Base-by-base conservation (phyloP, 352 stramenopile species). In the Thalassiosira mediterranea region DNA sequence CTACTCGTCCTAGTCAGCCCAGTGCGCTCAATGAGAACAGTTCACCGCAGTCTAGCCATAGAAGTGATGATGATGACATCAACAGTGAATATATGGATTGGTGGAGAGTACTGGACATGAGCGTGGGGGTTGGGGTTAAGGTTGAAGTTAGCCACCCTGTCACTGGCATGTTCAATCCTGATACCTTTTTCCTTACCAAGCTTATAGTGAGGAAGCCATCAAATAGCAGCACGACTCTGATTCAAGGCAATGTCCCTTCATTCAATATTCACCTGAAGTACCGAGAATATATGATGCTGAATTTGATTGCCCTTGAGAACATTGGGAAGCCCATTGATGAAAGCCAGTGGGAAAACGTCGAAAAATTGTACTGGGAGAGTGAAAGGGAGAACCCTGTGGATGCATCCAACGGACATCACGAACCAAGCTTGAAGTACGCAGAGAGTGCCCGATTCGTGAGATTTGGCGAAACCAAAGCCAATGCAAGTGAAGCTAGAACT, bases 271-370 rank as follows among this genome's bases (percentile, higher is more conserved):
- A 32, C 11, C 40, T 90, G 19, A 78, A 72, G 11, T 90, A 90
- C 26, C 52, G 60, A 34, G 81, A 90, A 46, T 92, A 81, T 49
- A 28, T 65, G 25, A 67, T 90, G 25, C 44, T 90, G 8, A 73
- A 72, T 21, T 54, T 72, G 29, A 54, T 90, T 38, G 17, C 77
- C 25, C 23, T 53, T 10, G 62, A 83, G 23, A 91, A 91, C 46
- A 65, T 91, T 48, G 72, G 62, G 15, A 75, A 74, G 37, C 32
- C 57, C 15, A 62, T 85, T 25, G 73, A 90, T 40, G 80, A 70
- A 15, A 62, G 65, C 5, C 62, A 72, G 59, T 91, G 86, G 86
- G 78, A 90, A 40, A 92, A 92, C 38, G 48, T 90, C 23, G 83
- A 92, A 47, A 87, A 89, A 34, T 66, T 66, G 26, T 91, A 76